Base-by-base conservation (phyloP, 2,329 filamentous ascomycete genomes). In the Monosporascus cannonballus region DNA sequence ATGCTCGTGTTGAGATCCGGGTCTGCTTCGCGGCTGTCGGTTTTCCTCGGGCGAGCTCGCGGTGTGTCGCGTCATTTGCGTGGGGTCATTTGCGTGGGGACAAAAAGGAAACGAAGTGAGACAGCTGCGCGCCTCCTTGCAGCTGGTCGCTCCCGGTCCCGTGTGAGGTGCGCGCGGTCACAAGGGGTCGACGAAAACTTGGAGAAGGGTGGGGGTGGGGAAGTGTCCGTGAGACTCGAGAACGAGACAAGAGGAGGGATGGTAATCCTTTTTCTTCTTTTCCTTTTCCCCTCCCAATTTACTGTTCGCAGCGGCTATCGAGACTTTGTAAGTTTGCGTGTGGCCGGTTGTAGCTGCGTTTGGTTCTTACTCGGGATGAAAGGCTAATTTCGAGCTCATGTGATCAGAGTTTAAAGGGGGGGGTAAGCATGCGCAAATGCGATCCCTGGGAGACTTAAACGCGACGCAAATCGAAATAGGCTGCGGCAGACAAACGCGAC, bases 31-130 rank as follows among this genome's bases (percentile, higher is more conserved):
- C 55, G 56, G 48, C 60, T 53, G 62, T 58, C 56, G 63, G 52
- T 44, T 57, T 36, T 66, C 61, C 54, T 67, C 65, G 53, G 61
- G 61, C 56, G 64, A 58, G 54, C 60, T 57, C 48, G 61, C 60
- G 50, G 53, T 64, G 48, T 58, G 61, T 57, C 59, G 64, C 57
- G 65, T 67, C 65, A 68, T 68, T 58, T 56, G 58, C 55, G 54
- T 34, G 11, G 11, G 22, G 27, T 67, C 65, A 68, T 68, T 58
- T 56, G 58, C 55, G 54, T 34, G 11, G 11, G 22, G 27, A 39
- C 27, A 38, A 52, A 27, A 34, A 34, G 22, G n/a, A n/a, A 25
- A n/a, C 3, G 6, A 6, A 42, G 9, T 42, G 39, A 42, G 39
- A 42, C 39, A 42, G 22, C 39, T 18, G 39, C 22, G 39, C 41